Conservation (phyloP, 163 green algal genomes). For the Coccomyxa subellipsoidea region DNA sequence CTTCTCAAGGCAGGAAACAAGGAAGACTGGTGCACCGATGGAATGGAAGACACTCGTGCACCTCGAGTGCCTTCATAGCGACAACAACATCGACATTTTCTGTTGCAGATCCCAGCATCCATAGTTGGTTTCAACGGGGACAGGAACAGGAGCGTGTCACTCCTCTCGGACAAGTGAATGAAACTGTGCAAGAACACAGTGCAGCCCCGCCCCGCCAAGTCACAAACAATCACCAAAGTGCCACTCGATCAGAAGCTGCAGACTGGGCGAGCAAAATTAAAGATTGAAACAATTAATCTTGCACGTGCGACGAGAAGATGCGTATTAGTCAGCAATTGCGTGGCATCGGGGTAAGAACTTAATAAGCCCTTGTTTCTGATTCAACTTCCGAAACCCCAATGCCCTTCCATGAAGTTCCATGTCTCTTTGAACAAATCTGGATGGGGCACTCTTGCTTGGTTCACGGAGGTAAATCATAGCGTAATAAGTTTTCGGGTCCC, state of each 20-base stretch:
- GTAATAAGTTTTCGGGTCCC: background rate
- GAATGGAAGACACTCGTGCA: background rate
- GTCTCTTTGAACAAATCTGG: background rate
- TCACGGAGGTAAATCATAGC: background rate
- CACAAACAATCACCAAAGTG: too few species aligned
- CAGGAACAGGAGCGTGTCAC: too few species aligned
- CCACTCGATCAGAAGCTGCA: too few species aligned
- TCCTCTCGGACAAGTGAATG: too few species aligned
- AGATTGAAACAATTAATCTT: background rate
- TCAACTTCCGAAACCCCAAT: too few species aligned
- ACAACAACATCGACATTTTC: constrained; percentile 4
- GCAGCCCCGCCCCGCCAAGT: too few species aligned
- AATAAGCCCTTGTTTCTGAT: too few species aligned
- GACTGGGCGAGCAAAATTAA: background rate
- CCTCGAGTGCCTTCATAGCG: background rate
- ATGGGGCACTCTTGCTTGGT: background rate
- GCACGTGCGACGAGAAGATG: background rate
- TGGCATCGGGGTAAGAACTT: too few species aligned
- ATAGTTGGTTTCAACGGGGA: too few species aligned
- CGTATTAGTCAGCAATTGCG: too few species aligned
- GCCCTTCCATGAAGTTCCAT: too few species aligned
- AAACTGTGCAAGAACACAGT: too few species aligned
- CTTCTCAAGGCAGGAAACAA: background rate
- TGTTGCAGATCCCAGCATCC: background rate
- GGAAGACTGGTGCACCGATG: background rate